Evolutionary conservation across 164 flowering plant species (phyloP).

Genomic region (Berberis vulgaris): DNA sequence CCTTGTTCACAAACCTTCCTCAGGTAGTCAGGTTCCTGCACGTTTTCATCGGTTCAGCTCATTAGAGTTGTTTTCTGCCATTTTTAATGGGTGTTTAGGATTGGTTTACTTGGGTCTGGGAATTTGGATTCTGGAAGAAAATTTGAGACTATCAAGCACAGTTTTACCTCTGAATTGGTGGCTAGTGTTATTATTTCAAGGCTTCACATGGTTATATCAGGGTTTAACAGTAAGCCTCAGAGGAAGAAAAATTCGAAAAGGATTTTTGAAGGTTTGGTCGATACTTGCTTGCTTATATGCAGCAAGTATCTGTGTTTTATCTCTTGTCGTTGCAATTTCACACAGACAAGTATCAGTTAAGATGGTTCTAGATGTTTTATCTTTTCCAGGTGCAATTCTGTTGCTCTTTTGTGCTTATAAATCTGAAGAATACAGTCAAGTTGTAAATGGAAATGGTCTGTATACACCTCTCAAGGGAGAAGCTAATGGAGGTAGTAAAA

Average conservation of each 20-base stretch:
- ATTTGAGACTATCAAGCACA: constrained; percentile 4
- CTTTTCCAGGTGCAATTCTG: constrained; percentile 49
- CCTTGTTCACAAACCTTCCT: constrained; percentile 12
- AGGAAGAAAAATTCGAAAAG: constrained; percentile 15
- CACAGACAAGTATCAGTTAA: constrained; percentile 16
- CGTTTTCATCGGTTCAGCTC: constrained; percentile 8
- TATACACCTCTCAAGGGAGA: constrained; percentile 27
- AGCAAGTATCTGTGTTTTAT: constrained; percentile 25
- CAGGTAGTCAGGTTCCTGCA: constrained; percentile 4
- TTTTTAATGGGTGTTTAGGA: constrained; percentile 32
- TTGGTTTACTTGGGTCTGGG: constrained; percentile 35
- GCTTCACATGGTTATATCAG: constrained; percentile 42
- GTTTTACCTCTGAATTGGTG: constrained; percentile 39
- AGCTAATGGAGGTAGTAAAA: constrained; percentile 5
- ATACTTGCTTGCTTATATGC: constrained; percentile 30
- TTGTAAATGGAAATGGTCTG: not conserved
- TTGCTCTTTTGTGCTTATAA: constrained; percentile 27
- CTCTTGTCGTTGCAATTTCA: constrained; percentile 16
- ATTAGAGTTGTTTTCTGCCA: constrained; percentile 18
- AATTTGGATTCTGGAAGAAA: constrained; percentile 27
- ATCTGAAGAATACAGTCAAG: constrained; percentile 4
- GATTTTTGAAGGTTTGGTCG: constrained; percentile 22
- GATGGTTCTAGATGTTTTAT: constrained; percentile 33
- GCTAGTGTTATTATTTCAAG: constrained; percentile 37
- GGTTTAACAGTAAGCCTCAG: constrained; percentile 23